Evolutionary conservation across 208 protist species (phyloP).

Genomic region (Trypanosoma platydactyli): DNA sequence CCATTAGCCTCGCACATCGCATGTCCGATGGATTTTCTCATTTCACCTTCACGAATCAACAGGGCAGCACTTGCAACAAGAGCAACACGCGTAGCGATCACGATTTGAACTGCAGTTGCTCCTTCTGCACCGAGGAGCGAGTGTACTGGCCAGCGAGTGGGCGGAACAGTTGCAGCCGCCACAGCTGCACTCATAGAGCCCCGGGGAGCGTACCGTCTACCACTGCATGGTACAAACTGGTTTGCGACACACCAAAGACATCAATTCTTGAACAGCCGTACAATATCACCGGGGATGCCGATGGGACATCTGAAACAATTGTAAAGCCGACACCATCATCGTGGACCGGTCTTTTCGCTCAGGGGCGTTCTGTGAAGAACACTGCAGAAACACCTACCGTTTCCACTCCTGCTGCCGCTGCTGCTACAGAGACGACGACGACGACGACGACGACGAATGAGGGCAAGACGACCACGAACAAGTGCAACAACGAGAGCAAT

Average conservation of each 20-base stretch:
- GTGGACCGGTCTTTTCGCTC: neutral
- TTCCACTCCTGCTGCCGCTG: neutral
- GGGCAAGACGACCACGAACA: no score
- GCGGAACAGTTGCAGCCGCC: neutral
- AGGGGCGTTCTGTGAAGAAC: neutral
- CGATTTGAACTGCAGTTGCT: no score
- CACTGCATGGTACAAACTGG: constrained; percentile 18
- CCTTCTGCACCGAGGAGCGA: no score
- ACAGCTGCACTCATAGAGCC: neutral
- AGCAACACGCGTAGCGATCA: no score
- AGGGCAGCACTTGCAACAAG: no score
- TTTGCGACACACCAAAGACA: neutral
- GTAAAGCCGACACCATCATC: neutral
- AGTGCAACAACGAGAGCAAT: no score
- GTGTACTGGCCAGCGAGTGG: no score
- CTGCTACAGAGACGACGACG: neutral
- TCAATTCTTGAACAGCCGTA: constrained; percentile 7
- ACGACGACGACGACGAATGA: neutral
- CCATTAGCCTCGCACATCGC: no score
- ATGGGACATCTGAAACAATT: neutral
- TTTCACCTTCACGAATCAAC: no score
- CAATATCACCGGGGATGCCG: neutral
- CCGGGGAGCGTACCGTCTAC: neutral
- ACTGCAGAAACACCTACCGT: neutral
- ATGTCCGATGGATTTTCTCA: no score